Evolutionary conservation across 345 rosid genomes (phyloP), one percentile per base, ranked within the genome.

Genomic region (Lepidium aucheri): DNA sequence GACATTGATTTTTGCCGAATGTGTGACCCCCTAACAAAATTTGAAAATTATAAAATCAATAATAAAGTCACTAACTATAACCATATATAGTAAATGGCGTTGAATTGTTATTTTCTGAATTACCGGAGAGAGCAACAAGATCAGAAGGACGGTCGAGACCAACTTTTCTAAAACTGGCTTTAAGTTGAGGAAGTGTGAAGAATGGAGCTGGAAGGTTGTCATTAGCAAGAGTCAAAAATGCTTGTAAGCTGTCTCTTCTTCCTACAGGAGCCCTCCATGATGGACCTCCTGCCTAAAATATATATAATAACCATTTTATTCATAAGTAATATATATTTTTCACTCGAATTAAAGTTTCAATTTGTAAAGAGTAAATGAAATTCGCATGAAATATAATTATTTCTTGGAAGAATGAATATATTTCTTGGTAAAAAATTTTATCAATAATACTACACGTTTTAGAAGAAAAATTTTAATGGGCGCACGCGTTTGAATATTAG

Each of bases 1-100:
- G 43, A 40, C 95, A 88, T 64, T 69, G 82, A 3, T 84, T 90
- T 46, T 68, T 58, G 11, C 95, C 95, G 61, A 88, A 78, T 51
- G 91, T 79, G 64, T 86, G 95, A 35, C 79, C 78, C 3, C 91
- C 95, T 81, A 69, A 35, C 53, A 36, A 32, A 55, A 35, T 26
- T 26, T 26, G 4, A 0, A 54, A 53, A 26, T 3, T 35, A 6
- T 39, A 34, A 3, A 15, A 11, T 61, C 12, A 52, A 10, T 43
- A 52, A 60, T 12, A 33, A 60, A 34, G 4, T 24, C 2, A 14
- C 5, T 43, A 8, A 36, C 4, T 42, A 16, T 50, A 20, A 9
- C 16, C n/a, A n/a, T n/a, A n/a, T n/a, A n/a, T n/a, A n/a, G n/a
- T n/a, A 51, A 40, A 20, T 3, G 11, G 4, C 3, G 4, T 30